Evolutionary conservation across 345 rosid species (phyloP).

Genomic region (Bruguiera gymnorhiza): DNA sequence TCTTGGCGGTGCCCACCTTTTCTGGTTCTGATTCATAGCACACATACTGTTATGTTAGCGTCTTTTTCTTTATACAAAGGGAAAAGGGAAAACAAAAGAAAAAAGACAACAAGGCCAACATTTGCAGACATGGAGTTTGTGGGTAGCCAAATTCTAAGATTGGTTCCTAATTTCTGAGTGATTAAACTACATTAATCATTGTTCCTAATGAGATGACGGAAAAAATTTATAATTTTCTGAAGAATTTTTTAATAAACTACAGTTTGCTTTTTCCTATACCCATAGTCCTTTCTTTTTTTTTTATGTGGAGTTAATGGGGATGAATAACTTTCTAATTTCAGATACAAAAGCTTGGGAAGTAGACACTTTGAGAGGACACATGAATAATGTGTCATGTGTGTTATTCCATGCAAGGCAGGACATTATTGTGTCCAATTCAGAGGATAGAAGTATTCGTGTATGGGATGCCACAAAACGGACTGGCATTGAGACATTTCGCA

Average conservation of each 20-base stretch:
- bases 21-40: too few species aligned
- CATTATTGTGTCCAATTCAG: conserved; percentile 92
- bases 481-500: conserved; percentile 85
- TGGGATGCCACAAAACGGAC: conserved; percentile 96
- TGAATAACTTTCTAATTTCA: conserved; percentile 29
- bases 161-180: neutral
- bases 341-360: conserved; percentile 99
- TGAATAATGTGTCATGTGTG: conserved; percentile 91
- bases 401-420: conserved; percentile 97
- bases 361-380: conserved; percentile 94
- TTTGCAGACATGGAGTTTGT: too few species aligned
- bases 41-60: too few species aligned
- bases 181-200: neutral
- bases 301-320: neutral
- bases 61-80: too few species aligned
- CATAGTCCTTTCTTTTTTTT: neutral
- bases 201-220: neutral
- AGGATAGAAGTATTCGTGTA: conserved; percentile 90
- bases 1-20: neutral
- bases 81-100: too few species aligned
- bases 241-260: neutral
- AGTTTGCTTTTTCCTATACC: neutral
- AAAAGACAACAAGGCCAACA: too few species aligned
- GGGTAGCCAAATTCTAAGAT: neutral
- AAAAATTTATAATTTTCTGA: neutral